Evolutionary conservation across 2,329 filamentous ascomycete genomes (phyloP).

Genomic region (Grosmannia huntii): DNA sequence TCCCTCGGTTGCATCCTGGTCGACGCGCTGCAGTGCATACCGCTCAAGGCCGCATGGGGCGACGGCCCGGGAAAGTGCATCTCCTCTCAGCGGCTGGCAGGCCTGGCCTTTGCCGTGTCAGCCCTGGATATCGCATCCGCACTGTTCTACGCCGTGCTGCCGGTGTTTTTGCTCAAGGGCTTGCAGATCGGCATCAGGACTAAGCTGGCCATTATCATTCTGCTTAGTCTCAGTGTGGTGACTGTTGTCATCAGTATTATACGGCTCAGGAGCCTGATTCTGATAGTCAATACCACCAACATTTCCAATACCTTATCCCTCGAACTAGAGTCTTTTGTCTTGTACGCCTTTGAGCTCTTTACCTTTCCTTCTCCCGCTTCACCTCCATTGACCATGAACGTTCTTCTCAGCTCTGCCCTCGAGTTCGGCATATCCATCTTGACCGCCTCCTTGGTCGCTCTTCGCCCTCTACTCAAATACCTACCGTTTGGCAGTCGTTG

Average conservation of each 20-base stretch:
- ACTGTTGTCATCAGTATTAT: not conserved
- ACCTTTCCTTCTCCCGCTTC: not conserved
- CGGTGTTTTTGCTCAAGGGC: not conserved
- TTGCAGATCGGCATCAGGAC: not conserved
- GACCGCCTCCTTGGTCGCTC: not conserved
- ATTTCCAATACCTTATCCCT: not conserved
- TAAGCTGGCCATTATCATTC: not conserved
- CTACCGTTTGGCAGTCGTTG: not conserved
- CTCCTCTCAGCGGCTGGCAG: not conserved
- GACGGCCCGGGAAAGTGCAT: constrained; percentile 1
- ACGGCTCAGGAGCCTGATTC: not conserved
- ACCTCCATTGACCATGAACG: not conserved
- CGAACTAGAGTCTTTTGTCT: not conserved
- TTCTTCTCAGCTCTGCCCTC: not conserved
- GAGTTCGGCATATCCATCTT: not conserved
- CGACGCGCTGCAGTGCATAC: not conserved
- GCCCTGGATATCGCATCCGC: not conserved
- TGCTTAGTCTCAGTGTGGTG: not conserved
- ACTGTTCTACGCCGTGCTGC: not conserved
- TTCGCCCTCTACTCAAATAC: not conserved
- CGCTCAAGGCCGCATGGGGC: not conserved
- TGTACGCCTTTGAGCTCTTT: not conserved
- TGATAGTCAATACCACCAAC: not conserved
- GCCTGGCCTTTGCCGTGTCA: not conserved
- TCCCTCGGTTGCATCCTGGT: not conserved